phyloP scores from a whole-genome alignment of 805 yeast species.

The Candida succiphila region DNA sequence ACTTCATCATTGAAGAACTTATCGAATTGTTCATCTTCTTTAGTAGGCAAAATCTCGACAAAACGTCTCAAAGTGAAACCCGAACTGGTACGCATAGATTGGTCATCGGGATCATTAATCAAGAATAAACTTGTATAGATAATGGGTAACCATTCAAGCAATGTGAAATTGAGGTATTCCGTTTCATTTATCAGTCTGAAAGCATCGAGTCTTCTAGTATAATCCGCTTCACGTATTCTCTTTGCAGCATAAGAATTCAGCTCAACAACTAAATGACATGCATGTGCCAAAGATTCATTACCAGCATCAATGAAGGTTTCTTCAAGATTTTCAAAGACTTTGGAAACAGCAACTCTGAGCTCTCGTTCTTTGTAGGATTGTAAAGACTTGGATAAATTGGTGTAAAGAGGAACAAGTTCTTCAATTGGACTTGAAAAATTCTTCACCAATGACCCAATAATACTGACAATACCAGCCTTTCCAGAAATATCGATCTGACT shows the following conservation, averaged over 20 bases:
- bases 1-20: constrained; percentile 40
- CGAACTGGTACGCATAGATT: constrained; percentile 73
- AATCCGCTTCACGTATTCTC: constrained; percentile 69
- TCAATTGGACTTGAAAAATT: constrained; percentile 43
- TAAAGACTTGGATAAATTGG: constrained; percentile 33
- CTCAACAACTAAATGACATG: constrained; percentile 37
- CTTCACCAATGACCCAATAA: constrained; percentile 44
- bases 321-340: constrained; percentile 52
- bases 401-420: constrained; percentile 29
- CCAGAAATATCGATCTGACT: constrained; percentile 40
- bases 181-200: constrained; percentile 56
- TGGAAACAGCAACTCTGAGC: constrained; percentile 53
- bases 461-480: constrained; percentile 45
- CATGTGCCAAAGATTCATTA: no score
- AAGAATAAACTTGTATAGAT: constrained; percentile 58
- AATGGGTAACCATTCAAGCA: constrained; percentile 72
- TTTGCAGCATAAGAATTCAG: constrained; percentile 59
- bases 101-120: constrained; percentile 69
- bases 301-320: constrained; percentile 39
- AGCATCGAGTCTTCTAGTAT: constrained; percentile 60
- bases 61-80: constrained; percentile 52
- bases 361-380: constrained; percentile 45
- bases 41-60: constrained; percentile 41
- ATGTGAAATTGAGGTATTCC: constrained; percentile 30
- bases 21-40: constrained; percentile 19